Evolutionary conservation across 306 rosid genomes (phyloP).

Genomic region (Medicago ruthenica): DNA sequence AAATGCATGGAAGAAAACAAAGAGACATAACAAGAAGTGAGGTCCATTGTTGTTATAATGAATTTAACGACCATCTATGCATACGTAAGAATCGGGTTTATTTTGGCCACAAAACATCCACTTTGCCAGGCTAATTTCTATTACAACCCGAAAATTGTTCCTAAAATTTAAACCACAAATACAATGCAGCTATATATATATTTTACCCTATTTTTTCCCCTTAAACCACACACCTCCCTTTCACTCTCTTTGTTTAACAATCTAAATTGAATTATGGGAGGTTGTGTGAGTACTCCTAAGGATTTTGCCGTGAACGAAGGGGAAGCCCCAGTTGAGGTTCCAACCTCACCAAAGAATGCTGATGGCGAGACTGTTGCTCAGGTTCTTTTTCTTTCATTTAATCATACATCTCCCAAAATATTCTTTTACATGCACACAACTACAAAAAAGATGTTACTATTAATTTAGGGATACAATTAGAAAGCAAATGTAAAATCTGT

Average conservation of each 20-base stretch:
- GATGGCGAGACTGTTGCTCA: slow-evolving; percentile 46
- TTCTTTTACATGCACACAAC: no score
- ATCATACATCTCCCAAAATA: no score
- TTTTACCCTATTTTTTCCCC: not conserved
- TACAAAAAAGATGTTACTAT: no score
- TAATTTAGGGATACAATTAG: no score
- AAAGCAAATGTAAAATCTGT: no score
- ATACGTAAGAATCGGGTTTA: slow-evolving; percentile 32
- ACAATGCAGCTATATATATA: slow-evolving; percentile 31
- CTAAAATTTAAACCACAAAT: slow-evolving; percentile 37
- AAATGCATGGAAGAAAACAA: not conserved
- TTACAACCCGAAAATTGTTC: slow-evolving; percentile 33
- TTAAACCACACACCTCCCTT: slow-evolving; percentile 40
- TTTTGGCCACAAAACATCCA: not conserved
- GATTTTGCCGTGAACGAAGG: slow-evolving; percentile 40
- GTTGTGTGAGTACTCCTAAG: slow-evolving; percentile 83
- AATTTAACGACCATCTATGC: slow-evolving; percentile 26
- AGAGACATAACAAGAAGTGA: not conserved
- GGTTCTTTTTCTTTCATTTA: slow-evolving; percentile 8
- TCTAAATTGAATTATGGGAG: slow-evolving; percentile 65
- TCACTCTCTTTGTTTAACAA: not conserved
- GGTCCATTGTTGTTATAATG: slow-evolving; percentile 36
- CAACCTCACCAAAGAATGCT: slow-evolving; percentile 42
- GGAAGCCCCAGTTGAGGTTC: slow-evolving; percentile 49
- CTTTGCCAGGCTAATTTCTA: not conserved